Evolutionary conservation across 2,329 filamentous ascomycete species (phyloP), one percentile per base, ranked within the genome.

Genomic region (Fusarium udum): DNA sequence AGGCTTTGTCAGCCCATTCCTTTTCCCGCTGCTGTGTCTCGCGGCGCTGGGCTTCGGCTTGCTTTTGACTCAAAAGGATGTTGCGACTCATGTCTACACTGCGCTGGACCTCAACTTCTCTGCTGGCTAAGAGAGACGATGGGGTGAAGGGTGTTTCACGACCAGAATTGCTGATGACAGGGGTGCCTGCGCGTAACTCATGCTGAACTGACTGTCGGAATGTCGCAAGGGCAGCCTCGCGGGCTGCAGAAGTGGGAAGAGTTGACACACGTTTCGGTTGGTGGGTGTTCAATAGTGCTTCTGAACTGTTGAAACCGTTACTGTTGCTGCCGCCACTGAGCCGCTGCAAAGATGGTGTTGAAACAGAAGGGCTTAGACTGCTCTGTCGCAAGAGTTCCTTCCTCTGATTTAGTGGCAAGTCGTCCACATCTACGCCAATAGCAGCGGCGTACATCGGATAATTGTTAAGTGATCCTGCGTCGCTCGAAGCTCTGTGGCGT

Each of bases 401-500:
- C 48, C 93, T 90, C 75, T 92, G 89, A 46, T 90, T 92, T 24
- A 96, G 85, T 1, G 93, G 91, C 73, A 95, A 85, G 63, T 95
- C 89, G 68, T 95, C 93, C 4, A 87, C 84, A 72, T 89, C 88
- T 24, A 84, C 78, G 26, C 79, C 79, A 14, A 79, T 67, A 62
- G 75, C 73, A 26, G 79, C 71, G 43, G 76, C 67, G 58, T 81
- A 79, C 63, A 78, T 76, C 20, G 80, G 69, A 62, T 83, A 81
- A 69, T 83, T 82, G 71, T 82, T 73, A 15, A 86, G 58, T 10
- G 83, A 84, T 6, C 82, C 83, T 7, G 83, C 80, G 51, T 88
- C 86, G 66, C 83, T 86, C 2, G 78, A 77, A 4, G 80, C 64
- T 39, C 79, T 72, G 28, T 79, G 75, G 36, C 75, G 67, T 67